Percentiles rank a stretch among this genome's conserved stretches.
Evolutionary conservation across 768 basidiomycete genomes (phyloP).

Genomic region (Coprinopsis strossmayeri): DNA sequence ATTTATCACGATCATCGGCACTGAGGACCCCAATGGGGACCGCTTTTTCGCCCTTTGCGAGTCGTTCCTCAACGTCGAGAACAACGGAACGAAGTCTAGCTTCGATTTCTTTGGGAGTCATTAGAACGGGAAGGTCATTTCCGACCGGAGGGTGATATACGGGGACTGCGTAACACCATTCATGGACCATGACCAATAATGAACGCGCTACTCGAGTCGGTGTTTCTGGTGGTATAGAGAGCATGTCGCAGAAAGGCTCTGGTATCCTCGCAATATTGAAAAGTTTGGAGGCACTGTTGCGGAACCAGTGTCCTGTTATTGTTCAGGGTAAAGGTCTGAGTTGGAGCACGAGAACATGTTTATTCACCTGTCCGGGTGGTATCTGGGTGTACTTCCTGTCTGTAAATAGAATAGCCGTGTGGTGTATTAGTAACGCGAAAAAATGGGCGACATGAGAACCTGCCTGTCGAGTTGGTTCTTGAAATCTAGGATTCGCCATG

Average conservation of each 20-base stretch:
- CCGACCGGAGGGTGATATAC: slow-evolving; percentile 42
- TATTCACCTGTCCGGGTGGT: slow-evolving; percentile 61
- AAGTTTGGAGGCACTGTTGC: slow-evolving; percentile 47
- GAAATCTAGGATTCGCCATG: slow-evolving; percentile 66
- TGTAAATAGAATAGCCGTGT: slow-evolving; percentile 18
- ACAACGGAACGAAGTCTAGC: slow-evolving; percentile 37
- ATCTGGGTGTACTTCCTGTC: slow-evolving; percentile 65
- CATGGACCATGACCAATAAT: slow-evolving; percentile 64
- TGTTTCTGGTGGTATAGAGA: slow-evolving; percentile 42
- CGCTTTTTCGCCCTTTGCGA: slow-evolving; percentile 46
- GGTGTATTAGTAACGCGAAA: slow-evolving; percentile 1
- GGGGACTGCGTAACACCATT: slow-evolving; percentile 75
- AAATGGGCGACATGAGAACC: too few species aligned
- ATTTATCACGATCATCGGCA: slow-evolving; percentile 74
- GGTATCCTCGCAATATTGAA: slow-evolving; percentile 83
- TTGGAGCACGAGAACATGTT: background rate
- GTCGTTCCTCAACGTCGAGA: slow-evolving; percentile 51
- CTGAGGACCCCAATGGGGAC: slow-evolving; percentile 65
- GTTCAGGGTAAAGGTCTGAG: background rate
- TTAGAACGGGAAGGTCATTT: slow-evolving; percentile 22
- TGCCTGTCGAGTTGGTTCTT: slow-evolving; percentile 61
- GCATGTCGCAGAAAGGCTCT: slow-evolving; percentile 52
- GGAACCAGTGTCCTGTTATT: slow-evolving; percentile 54
- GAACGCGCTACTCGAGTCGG: slow-evolving; percentile 45
- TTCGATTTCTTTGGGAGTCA: slow-evolving; percentile 35